phyloP scores from a whole-genome alignment of 208 protist genomes.

The Trypanosoma caninum region DNA sequence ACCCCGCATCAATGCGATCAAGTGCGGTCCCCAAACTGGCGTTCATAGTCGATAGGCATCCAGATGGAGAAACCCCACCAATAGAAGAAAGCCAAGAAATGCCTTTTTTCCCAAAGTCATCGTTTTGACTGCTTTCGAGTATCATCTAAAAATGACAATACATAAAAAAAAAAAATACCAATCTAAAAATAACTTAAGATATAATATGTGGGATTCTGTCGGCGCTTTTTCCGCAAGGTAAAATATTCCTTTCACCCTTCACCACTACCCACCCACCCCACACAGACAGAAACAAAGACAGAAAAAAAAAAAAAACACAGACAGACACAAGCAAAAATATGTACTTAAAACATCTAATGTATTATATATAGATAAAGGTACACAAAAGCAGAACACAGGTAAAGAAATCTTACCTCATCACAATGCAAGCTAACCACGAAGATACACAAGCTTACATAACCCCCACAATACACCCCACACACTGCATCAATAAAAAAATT shows the following conservation, averaged over 20 bases:
- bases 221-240: too few relatives aligned
- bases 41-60: constrained; percentile 19
- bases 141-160: constrained; percentile 2
- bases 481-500: not conserved
- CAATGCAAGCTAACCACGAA: not conserved
- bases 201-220: too few relatives aligned
- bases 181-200: not conserved
- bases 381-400: not conserved
- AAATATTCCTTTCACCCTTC: too few relatives aligned
- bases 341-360: too few relatives aligned
- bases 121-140: constrained; percentile 2
- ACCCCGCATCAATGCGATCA: constrained; percentile 10
- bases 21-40: constrained; percentile 19
- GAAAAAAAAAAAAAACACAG: constrained; percentile 24
- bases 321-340: too few relatives aligned
- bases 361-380: not conserved
- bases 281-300: constrained; percentile 3
- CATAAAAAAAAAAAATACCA: constrained; percentile 7
- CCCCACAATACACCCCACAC: not conserved
- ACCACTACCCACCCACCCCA: too few relatives aligned
- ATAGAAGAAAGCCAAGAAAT: constrained; percentile 21
- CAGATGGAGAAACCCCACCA: constrained; percentile 20
- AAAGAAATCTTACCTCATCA: not conserved
- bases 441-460: constrained; percentile 3
- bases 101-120: constrained; percentile 3